Conservation (phyloP, 495 filamentous ascomycete genomes). For the Hyaloscypha bicolor region DNA sequence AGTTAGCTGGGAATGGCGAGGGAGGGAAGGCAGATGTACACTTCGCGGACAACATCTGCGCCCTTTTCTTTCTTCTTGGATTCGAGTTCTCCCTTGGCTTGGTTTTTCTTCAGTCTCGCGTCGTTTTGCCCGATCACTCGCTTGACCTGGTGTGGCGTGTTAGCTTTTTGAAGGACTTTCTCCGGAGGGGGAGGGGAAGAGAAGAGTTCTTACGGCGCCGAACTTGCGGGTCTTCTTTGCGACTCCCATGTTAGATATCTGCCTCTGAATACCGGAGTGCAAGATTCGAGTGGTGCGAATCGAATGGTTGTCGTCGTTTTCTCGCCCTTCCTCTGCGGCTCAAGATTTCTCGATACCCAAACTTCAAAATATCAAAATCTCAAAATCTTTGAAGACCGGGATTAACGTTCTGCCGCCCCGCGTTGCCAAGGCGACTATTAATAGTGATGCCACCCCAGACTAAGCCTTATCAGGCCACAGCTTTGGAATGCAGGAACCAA, state of each 20-base stretch:
- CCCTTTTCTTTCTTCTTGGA: slow-evolving; percentile 56
- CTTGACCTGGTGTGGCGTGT: slow-evolving; percentile 50
- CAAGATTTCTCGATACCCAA: not conserved
- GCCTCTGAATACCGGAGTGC: not conserved
- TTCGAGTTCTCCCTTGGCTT: slow-evolving; percentile 52
- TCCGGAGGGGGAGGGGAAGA: not conserved
- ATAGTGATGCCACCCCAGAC: slow-evolving; percentile 1
- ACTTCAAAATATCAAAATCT: too few species aligned
- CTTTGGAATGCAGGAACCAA: not conserved
- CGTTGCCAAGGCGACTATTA: slow-evolving; percentile 23
- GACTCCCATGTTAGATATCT: slow-evolving; percentile 53
- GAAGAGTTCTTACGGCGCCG: slow-evolving; percentile 40
- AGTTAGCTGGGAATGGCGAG: not conserved
- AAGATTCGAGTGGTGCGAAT: not conserved
- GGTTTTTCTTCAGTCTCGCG: slow-evolving; percentile 59
- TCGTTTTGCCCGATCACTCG: slow-evolving; percentile 63
- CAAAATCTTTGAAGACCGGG: not conserved
- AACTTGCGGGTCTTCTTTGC: slow-evolving; percentile 69
- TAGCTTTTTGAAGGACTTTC: not conserved
- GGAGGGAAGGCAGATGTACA: slow-evolving; percentile 44
- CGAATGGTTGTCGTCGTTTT: not conserved
- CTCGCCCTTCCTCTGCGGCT: not conserved
- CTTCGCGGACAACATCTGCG: slow-evolving; percentile 63
- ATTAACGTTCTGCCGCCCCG: slow-evolving; percentile 11
- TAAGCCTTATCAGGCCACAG: not conserved